Conservation (phyloP, 2,329 filamentous ascomycete genomes). For the Phialophora expanda region DNA sequence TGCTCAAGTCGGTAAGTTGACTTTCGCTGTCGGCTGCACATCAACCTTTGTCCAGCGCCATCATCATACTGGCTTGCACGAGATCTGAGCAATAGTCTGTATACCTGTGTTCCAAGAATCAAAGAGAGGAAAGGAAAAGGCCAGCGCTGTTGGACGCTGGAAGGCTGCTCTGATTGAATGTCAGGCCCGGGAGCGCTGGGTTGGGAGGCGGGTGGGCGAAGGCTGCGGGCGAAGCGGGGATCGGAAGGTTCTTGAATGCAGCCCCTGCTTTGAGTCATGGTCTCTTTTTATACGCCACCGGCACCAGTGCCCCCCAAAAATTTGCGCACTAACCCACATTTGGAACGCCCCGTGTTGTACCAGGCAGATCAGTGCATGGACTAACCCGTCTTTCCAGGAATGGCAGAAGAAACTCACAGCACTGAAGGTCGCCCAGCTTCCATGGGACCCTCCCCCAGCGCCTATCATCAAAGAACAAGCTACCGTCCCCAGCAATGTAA, state of each 20-base stretch:
- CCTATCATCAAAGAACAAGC: conserved; percentile 54
- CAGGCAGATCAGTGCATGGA: neutral
- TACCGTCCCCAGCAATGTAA: conserved; percentile 46
- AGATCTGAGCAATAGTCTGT: neutral
- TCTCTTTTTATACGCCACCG: conserved; percentile 39
- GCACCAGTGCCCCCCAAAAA: conserved; percentile 7
- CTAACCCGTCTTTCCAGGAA: conserved; percentile 61
- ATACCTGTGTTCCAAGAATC: neutral
- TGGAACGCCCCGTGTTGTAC: conserved; percentile 14
- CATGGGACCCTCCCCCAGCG: conserved; percentile 89
- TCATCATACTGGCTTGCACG: conserved; percentile 6
- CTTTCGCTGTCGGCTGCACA: conserved; percentile 7
- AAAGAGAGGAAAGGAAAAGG: neutral
- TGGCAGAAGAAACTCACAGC: conserved; percentile 92
- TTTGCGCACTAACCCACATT: conserved; percentile 29
- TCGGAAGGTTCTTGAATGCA: conserved; percentile 38
- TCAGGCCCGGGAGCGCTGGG: conserved; percentile 3
- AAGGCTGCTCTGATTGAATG: neutral
- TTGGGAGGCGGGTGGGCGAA: conserved; percentile 27
- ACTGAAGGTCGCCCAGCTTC: conserved; percentile 83
- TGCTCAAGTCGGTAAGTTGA: conserved; percentile 80
- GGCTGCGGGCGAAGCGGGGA: conserved; percentile 31
- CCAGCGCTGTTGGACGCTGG: neutral
- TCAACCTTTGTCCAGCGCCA: conserved; percentile 14
- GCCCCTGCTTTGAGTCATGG: conserved; percentile 37